Base-by-base conservation (phyloP, 805 yeast species). In the Teunomyces gatunensis region DNA sequence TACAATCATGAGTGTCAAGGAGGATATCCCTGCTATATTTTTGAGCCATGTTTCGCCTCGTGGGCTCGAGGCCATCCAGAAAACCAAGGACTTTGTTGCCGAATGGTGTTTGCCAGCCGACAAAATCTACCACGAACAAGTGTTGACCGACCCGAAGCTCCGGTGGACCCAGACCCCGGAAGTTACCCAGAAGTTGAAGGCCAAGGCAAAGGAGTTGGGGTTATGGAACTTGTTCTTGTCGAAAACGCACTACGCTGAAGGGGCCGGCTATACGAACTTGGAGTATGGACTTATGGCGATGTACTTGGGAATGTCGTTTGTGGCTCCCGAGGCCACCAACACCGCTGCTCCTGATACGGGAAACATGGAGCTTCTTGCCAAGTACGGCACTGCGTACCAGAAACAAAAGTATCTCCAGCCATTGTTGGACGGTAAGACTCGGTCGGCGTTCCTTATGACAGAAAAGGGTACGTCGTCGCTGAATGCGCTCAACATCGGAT, bases 221-320 rank as follows among this genome's bases (percentile, higher is more conserved):
- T 66, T 83, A 13, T 82, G 85, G 86, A 83, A 82, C 60, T 60
- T 83, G 69, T 82, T 82, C 53, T 61, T 80, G 53, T 74, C 80
- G 30, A 68, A 71, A 25, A 25, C 27, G 39, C 74, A 58, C 57
- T 79, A 73, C 56, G 48, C 61, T 17, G 75, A 79, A 49, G 81
- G 84, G 25, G 80, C 85, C 2, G 84, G 84, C 5, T 81, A 59
- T 61, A 69, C 84, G 42, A 82, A 82, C 59, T 62, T 82, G 53
- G 87, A 83, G 57, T 83, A 83, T 56, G 87, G 84, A 0, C 60
- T 83, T 45, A 80, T 83, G 85, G 84, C 85, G 1, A 78, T 75
- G 58, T 78, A 79, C 57, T 67, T 82, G 58, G 88, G 87, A 11
- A 68, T 79, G 44, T 70, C 81, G 2, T 65, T 67, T 43, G 59